Evolutionary conservation across 2,329 filamentous ascomycete species (phyloP).

Genomic region (Exophiala bonariae): DNA sequence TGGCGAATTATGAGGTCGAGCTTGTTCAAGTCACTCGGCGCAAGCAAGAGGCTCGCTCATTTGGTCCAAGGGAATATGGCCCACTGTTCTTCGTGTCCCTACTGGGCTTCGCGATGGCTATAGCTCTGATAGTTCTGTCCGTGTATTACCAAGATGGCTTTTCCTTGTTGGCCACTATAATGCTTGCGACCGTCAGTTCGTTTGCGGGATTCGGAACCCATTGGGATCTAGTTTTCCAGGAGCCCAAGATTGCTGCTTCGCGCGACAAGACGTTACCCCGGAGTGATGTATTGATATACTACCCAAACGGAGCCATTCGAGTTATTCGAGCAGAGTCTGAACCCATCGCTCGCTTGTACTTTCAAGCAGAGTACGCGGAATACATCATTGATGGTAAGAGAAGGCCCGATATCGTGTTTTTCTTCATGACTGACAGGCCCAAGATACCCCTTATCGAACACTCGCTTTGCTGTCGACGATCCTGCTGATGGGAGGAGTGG

Average conservation of each 20-base stretch:
- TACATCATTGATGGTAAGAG: conserved; percentile 47
- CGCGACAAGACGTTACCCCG: conserved; percentile 43
- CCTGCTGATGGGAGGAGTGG: conserved; percentile 61
- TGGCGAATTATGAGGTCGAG: conserved; percentile 40
- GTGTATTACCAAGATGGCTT: conserved; percentile 55
- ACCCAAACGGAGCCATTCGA: conserved; percentile 61
- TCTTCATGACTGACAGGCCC: conserved; percentile 34
- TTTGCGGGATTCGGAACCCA: conserved; percentile 58
- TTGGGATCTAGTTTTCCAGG: conserved; percentile 59
- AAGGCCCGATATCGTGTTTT: background rate
- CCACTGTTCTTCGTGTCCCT: conserved; percentile 14
- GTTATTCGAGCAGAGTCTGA: conserved; percentile 60
- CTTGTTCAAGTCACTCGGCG: conserved; percentile 39
- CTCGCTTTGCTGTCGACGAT: conserved; percentile 61
- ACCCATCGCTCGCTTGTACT: conserved; percentile 63
- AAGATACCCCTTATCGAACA: conserved; percentile 47
- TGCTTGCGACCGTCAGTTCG: conserved; percentile 55
- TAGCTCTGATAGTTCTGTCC: conserved; percentile 55
- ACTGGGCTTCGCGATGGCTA: conserved; percentile 53
- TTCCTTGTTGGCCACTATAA: conserved; percentile 52
- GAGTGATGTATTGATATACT: conserved; percentile 63
- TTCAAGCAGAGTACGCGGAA: conserved; percentile 60
- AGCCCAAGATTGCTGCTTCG: conserved; percentile 40
- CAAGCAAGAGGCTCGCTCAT: conserved; percentile 10
- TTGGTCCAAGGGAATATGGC: conserved; percentile 15